A percentile compares a stretch with the other conserved stretches of the same genome.
phyloP scores from a whole-genome alignment of 176 grass and related monocot genomes.

The Carex kokanica region DNA sequence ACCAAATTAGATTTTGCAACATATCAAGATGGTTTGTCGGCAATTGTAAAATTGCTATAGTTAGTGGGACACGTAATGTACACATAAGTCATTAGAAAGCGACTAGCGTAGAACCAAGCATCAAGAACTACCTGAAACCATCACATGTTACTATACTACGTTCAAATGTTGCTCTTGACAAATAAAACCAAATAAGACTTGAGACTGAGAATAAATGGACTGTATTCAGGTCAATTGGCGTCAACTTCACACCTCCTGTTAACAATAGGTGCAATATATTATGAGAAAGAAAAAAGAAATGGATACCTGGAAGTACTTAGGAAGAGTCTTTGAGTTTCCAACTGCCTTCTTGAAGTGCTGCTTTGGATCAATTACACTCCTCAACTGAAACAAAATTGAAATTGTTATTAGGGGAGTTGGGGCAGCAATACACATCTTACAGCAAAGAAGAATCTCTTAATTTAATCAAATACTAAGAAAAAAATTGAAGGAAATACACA shows the following conservation, averaged over 20 bases:
- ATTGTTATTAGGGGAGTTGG: not conserved
- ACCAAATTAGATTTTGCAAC: not conserved
- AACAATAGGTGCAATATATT: not conserved
- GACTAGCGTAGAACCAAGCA: not conserved
- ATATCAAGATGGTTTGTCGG: not conserved
- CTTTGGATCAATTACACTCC: constrained; percentile 86
- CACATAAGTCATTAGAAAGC: not conserved
- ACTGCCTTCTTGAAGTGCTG: constrained; percentile 80
- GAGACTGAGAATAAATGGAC: not conserved
- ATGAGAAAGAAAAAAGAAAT: not conserved
- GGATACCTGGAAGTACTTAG: constrained; percentile 84
- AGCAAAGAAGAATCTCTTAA: not conserved
- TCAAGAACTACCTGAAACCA: not conserved
- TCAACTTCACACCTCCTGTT: not conserved
- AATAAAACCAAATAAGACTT: constrained; percentile 5
- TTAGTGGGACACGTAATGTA: not conserved
- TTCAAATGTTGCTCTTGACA: not conserved
- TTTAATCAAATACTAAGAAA: constrained; percentile 4
- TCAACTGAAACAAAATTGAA: constrained; percentile 47
- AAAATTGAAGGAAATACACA: constrained; percentile 17
- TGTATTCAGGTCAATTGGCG: not conserved
- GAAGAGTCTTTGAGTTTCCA: constrained; percentile 61
- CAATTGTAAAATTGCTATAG: not conserved
- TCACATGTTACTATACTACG: not conserved
- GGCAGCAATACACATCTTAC: not conserved